A percentile compares a stretch with the other conserved stretches of the same genome.
These are phyloP conservation scores for Friedmanniomyces endolithicus DNA, from an alignment of 495 filamentous ascomycete genomes.

Conservation along the genomic window DNA sequence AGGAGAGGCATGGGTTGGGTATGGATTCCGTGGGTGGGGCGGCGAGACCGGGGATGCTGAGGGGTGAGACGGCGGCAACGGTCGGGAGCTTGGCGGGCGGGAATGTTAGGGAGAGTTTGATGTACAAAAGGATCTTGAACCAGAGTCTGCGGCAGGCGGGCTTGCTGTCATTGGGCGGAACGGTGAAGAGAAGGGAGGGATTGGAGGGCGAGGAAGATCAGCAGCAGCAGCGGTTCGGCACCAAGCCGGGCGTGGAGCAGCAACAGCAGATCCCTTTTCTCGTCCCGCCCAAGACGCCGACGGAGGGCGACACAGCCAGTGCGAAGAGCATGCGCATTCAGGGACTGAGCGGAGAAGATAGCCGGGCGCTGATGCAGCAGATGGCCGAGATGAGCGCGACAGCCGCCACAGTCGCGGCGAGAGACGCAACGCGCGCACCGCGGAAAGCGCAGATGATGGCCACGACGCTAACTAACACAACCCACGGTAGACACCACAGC, in stretches of 20 bases:
- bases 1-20: not conserved
- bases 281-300: constrained; percentile 36
- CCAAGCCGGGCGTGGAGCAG: too few species aligned
- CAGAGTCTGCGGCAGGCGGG: constrained; percentile 77
- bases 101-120: constrained; percentile 61
- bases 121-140: constrained; percentile 87
- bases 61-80: constrained; percentile 1
- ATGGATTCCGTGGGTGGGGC: not conserved
- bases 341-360: constrained; percentile 67
- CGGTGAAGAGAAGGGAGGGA: constrained; percentile 11
- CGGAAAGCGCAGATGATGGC: constrained; percentile 37
- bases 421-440: constrained; percentile 50
- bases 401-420: constrained; percentile 74
- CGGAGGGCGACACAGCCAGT: constrained; percentile 30
- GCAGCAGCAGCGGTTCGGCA: not conserved
- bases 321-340: constrained; percentile 38
- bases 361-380: constrained; percentile 63
- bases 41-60: constrained; percentile 2
- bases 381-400: constrained; percentile 88
- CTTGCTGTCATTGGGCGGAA: constrained; percentile 26
- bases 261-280: constrained; percentile 23
- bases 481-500: not conserved
- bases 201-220: not conserved
- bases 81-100: constrained; percentile 13
- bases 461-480: not conserved